Evolutionary conservation across 2,329 filamentous ascomycete species (phyloP).

Genomic region (Ceratocystis alfenasii): DNA sequence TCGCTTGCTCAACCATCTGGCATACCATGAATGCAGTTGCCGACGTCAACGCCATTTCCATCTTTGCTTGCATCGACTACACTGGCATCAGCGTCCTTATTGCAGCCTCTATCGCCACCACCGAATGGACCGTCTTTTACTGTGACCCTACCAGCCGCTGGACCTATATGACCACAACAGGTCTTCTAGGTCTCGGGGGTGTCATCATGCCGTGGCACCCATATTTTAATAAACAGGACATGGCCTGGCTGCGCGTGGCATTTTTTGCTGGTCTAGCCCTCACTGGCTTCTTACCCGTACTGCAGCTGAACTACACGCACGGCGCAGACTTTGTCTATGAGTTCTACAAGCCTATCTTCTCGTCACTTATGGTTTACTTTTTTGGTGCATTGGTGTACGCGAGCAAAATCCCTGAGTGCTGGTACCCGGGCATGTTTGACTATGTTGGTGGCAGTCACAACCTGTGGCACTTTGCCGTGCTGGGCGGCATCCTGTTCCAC

Average conservation of each 20-base stretch:
- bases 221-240: slow-evolving; percentile 80
- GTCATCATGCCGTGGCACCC: slow-evolving; percentile 94
- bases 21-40: slow-evolving; percentile 98
- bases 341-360: slow-evolving; percentile 79
- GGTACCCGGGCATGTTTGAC: slow-evolving; percentile 86
- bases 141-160: slow-evolving; percentile 82
- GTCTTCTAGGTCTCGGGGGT: slow-evolving; percentile 68
- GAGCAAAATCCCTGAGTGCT: slow-evolving; percentile 83
- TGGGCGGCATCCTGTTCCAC: slow-evolving; percentile 94
- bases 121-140: slow-evolving; percentile 97
- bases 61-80: slow-evolving; percentile 96
- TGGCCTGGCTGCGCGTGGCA: slow-evolving; percentile 82
- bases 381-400: slow-evolving; percentile 78
- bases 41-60: slow-evolving; percentile 76
- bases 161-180: slow-evolving; percentile 73
- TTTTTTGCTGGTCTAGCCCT: slow-evolving; percentile 82
- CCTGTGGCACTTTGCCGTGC: slow-evolving; percentile 88
- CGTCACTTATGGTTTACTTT: slow-evolving; percentile 79
- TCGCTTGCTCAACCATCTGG: slow-evolving; percentile 92
- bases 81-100: slow-evolving; percentile 93
- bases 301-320: slow-evolving; percentile 69
- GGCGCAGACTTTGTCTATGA: slow-evolving; percentile 70
- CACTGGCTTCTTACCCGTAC: slow-evolving; percentile 78
- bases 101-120: slow-evolving; percentile 92
- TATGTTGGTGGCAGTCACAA: slow-evolving; percentile 94